A percentile compares a stretch with the other conserved stretches of the same genome.
Evolutionary conservation across 2,329 filamentous ascomycete species (phyloP).

Genomic region (Colletotrichum aenigma): DNA sequence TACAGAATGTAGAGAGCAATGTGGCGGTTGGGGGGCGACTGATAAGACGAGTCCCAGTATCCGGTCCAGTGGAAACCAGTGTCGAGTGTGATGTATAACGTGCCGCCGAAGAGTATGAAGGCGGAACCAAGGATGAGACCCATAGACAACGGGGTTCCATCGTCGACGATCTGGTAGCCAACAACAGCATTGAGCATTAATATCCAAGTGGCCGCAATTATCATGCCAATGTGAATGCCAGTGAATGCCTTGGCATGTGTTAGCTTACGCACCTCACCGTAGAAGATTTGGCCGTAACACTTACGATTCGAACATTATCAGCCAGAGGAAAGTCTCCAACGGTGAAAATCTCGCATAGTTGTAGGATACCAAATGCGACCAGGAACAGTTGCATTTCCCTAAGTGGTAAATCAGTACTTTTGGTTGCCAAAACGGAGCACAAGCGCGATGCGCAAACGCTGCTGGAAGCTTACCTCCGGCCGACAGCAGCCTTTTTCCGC

Average conservation of each 20-base stretch:
- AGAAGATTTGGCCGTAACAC: slow-evolving; percentile 30
- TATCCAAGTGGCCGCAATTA: slow-evolving; percentile 87
- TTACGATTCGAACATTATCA: slow-evolving; percentile 72
- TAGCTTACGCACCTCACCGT: not conserved
- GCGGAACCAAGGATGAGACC: slow-evolving; percentile 76
- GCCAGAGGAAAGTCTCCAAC: slow-evolving; percentile 86
- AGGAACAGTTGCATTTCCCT: slow-evolving; percentile 98
- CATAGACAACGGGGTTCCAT: slow-evolving; percentile 86
- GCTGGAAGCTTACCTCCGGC: slow-evolving; percentile 70
- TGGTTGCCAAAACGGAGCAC: slow-evolving; percentile 23
- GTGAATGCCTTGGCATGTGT: slow-evolving; percentile 71
- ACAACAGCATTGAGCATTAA: slow-evolving; percentile 91
- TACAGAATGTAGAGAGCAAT: slow-evolving; percentile 95
- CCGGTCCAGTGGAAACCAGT: slow-evolving; percentile 87
- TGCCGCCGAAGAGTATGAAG: slow-evolving; percentile 78
- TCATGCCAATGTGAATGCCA: slow-evolving; percentile 87
- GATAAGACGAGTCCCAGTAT: slow-evolving; percentile 69
- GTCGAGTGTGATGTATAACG: slow-evolving; percentile 94
- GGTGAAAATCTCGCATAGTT: slow-evolving; percentile 96
- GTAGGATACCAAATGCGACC: slow-evolving; percentile 81
- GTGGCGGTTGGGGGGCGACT: slow-evolving; percentile 64
- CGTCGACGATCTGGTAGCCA: slow-evolving; percentile 91
- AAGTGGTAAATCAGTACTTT: slow-evolving; percentile 16
- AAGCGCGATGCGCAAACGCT: not conserved
- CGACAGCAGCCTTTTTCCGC: slow-evolving; percentile 90